Conservation (phyloP, 2,329 filamentous ascomycete species). For the Hypoxylon sp. region DNA sequence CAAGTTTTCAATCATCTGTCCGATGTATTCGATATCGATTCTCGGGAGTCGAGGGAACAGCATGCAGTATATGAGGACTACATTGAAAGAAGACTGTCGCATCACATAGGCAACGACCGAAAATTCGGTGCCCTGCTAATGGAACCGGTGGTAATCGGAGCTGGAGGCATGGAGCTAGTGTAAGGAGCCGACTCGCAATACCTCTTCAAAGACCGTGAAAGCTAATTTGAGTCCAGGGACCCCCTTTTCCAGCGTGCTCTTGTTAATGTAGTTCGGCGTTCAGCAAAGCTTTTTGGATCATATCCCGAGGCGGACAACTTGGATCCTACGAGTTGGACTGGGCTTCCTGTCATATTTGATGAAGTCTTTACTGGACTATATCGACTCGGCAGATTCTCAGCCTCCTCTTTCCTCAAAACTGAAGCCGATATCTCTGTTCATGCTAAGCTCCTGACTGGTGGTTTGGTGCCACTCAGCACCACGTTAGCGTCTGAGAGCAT, state of each 20-base stretch:
- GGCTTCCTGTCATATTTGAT: constrained; percentile 84
- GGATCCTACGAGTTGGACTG: constrained; percentile 68
- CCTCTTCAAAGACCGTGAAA: background rate
- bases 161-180: constrained; percentile 86
- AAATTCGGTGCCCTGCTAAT: constrained; percentile 84
- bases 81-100: constrained; percentile 67
- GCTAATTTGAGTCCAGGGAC: constrained; percentile 64
- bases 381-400: constrained; percentile 79
- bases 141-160: constrained; percentile 84
- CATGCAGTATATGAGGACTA: constrained; percentile 69
- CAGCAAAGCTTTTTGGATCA: constrained; percentile 66
- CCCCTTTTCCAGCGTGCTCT: constrained; percentile 84
- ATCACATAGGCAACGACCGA: constrained; percentile 66
- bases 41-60: constrained; percentile 60
- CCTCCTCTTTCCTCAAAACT: constrained; percentile 76
- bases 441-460: constrained; percentile 86
- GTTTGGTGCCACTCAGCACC: constrained; percentile 80
- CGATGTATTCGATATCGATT: constrained; percentile 71
- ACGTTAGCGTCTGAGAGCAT: constrained; percentile 81
- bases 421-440: constrained; percentile 83
- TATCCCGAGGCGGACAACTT: background rate
- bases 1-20: constrained; percentile 62
- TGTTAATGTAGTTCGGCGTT: constrained; percentile 73
- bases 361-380: constrained; percentile 91
- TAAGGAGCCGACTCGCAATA: constrained; percentile 57